Evolutionary conservation across 306 rosid genomes (phyloP), one percentile per base, ranked within the genome.

Genomic region (Cicer pinnatifidum): DNA sequence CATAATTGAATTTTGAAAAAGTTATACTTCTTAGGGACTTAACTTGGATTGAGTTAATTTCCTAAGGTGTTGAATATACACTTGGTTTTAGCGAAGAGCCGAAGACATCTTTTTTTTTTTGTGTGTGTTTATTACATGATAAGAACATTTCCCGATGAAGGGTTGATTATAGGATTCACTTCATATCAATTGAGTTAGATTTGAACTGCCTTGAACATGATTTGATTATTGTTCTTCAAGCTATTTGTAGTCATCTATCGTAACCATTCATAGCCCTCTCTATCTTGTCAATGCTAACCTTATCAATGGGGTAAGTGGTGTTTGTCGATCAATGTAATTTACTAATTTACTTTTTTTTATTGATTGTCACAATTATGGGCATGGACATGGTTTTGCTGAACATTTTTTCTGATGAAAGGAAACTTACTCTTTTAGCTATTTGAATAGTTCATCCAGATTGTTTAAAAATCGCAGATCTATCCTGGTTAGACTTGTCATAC

Each of bases 361-460:
- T 44, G 64, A 59, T 47, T 4, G 23, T 13, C 63, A 16, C 63
- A 46, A 53, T 77, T 46, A 12, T 76, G 23, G 59, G 50, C 40
- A 35, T 56, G 58, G 13, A 28, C 58, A 6, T 40, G 38, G 33
- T 43, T 43, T 71, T 17, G 16, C 65, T 17, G 35, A 12, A 11
- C n/a, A 2, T 20, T 67, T 20, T 20, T 16, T 38, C 16, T 62
- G 43, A 28, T 2, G 61, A 16, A 60, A 45, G n/a, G 20, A 45
- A n/a, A 62, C 11, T 74, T 41, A 11, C 51, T 37, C 33, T 75
- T 39, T 51, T 75, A 16, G 28, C 72, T 51, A 38, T 28, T 75
- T 51, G 11, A 51, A 63, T 39, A 75, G 63, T 38, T 75, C 57
- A 15, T 52, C 44, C 46, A 9, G 35, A 9, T 40, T n/a, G 4